A percentile compares a stretch with the other conserved stretches of the same genome.
Conservation (phyloP, 768 basidiomycete genomes). For the Mycena leptocephala region DNA sequence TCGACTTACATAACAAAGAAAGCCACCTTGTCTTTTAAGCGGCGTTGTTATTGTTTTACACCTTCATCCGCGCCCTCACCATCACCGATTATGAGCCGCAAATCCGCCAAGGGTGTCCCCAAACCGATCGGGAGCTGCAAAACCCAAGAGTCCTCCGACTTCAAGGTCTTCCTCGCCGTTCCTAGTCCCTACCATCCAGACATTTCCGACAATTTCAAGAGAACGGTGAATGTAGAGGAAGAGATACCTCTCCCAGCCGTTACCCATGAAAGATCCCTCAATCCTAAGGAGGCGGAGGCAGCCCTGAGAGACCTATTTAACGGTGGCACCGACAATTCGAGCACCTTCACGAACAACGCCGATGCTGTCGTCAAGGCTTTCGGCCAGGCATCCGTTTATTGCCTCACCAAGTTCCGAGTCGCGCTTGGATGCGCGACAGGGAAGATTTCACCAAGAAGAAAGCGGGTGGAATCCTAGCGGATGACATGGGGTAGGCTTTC, state of each 20-base stretch:
- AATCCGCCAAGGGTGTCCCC: not conserved
- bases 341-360: slow-evolving; percentile 71
- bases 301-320: slow-evolving; percentile 85
- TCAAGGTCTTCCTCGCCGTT: not conserved
- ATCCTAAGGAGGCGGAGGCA: slow-evolving; percentile 76
- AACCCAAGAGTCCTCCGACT: not conserved
- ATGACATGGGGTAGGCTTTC: slow-evolving; percentile 86
- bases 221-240: not conserved
- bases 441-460: slow-evolving; percentile 80
- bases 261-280: not conserved
- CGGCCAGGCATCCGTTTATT: slow-evolving; percentile 77
- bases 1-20: slow-evolving; percentile 1
- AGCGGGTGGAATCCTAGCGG: slow-evolving; percentile 91
- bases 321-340: slow-evolving; percentile 73
- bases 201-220: not conserved
- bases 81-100: slow-evolving; percentile 3
- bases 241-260: slow-evolving; percentile 26
- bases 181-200: not conserved
- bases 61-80: not conserved
- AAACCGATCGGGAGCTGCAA: not conserved
- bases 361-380: slow-evolving; percentile 87
- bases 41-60: not conserved
- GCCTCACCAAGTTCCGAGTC: slow-evolving; percentile 90
- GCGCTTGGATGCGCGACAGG: slow-evolving; percentile 90
- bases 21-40: not conserved